These are phyloP conservation scores for Jamesozyma gamospora DNA, from an alignment of 805 yeast genomes.

Conservation along the genomic window DNA sequence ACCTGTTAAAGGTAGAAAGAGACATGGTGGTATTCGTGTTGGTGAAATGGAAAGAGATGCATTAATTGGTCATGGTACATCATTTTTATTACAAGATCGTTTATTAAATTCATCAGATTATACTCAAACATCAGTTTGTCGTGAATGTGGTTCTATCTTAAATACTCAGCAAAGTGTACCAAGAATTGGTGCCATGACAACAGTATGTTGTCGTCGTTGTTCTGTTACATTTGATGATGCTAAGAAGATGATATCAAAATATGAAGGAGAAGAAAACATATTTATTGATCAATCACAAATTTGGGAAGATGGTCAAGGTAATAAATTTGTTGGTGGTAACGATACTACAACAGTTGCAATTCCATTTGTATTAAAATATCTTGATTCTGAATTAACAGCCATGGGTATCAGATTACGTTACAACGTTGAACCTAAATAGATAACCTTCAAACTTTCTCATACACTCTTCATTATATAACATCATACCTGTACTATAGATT, in stretches of 20 bases:
- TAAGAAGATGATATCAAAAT: conserved; percentile 31
- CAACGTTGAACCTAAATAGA: conserved; percentile 59
- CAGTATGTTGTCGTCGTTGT: conserved; percentile 85
- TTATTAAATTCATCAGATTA: conserved; percentile 91
- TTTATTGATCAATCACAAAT: conserved; percentile 59
- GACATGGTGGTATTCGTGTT: conserved; percentile 98
- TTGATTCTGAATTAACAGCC: conserved; percentile 91
- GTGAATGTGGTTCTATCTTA: conserved; percentile 84
- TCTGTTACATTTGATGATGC: conserved; percentile 59
- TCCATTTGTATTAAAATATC: conserved; percentile 90
- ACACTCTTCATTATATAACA: not conserved
- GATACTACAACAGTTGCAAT: conserved; percentile 93
- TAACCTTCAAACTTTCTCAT: not conserved
- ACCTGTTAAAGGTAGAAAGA: conserved; percentile 98
- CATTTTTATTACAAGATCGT: conserved; percentile 89
- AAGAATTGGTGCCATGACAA: conserved; percentile 70
- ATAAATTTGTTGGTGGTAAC: conserved; percentile 81
- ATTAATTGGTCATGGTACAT: conserved; percentile 94
- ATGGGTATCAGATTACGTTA: conserved; percentile 95
- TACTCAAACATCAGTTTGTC: conserved; percentile 83
- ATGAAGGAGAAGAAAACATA: conserved; percentile 27
- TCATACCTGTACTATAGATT: conserved; percentile 1
- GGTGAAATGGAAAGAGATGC: conserved; percentile 99
- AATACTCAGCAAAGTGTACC: conserved; percentile 89
- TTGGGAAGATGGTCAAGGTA: conserved; percentile 98